phyloP scores from a whole-genome alignment of 257 asterid species.

The Solanum virginianum region DNA sequence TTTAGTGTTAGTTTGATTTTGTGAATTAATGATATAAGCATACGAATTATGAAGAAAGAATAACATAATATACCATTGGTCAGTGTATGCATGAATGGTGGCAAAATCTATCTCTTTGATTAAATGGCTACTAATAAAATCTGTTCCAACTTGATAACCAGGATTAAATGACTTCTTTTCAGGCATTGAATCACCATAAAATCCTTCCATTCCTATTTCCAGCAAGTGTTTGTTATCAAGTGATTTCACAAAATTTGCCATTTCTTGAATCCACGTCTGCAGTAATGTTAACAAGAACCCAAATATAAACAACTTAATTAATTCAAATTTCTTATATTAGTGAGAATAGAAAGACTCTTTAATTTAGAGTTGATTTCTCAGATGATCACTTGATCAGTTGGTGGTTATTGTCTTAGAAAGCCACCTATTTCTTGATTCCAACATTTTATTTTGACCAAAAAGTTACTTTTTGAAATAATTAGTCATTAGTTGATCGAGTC shows the following conservation, averaged over 20 bases:
- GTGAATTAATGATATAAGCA: background rate
- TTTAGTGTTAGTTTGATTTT: background rate
- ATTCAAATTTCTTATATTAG: background rate
- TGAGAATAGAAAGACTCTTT: background rate
- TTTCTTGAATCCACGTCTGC: conserved; percentile 34
- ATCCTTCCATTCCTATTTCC: conserved; percentile 57
- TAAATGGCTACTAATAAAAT: conserved; percentile 36
- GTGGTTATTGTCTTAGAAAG: background rate
- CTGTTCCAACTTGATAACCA: conserved; percentile 43
- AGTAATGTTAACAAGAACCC: background rate
- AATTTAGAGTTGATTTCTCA: background rate
- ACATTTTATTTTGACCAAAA: too few relatives aligned
- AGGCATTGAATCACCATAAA: conserved; percentile 45
- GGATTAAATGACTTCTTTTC: conserved; percentile 39
- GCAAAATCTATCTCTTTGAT: conserved; percentile 39
- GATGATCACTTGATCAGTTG: background rate
- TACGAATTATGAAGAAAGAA: background rate
- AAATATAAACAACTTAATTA: background rate
- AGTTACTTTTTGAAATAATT: background rate
- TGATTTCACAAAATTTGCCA: conserved; percentile 44
- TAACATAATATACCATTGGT: conserved; percentile 14
- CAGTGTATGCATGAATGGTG: conserved; percentile 57
- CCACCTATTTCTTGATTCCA: background rate
- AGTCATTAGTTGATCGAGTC: background rate
- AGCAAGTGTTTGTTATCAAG: conserved; percentile 39